Evolutionary conservation across 768 basidiomycete species (phyloP).

Genomic region (Trametes cingulata): DNA sequence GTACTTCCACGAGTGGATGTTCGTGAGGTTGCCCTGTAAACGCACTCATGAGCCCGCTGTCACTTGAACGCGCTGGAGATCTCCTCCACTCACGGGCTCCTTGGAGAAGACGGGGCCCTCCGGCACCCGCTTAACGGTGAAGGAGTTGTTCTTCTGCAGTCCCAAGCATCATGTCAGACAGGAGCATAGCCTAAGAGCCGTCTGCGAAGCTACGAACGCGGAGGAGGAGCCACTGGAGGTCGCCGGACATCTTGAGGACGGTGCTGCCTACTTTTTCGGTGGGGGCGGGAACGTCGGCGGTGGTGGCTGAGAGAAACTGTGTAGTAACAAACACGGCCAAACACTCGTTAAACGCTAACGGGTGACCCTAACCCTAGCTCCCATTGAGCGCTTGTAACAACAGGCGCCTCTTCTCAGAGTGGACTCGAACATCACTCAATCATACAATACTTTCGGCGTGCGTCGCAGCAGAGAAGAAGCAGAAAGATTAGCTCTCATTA

Average conservation of each 20-base stretch:
- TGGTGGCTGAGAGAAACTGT: conserved; percentile 34
- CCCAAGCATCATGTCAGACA: conserved; percentile 11
- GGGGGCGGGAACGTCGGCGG: conserved; percentile 24
- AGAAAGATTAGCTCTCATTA: not conserved
- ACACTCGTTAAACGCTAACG: not conserved
- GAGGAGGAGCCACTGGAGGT: conserved; percentile 93
- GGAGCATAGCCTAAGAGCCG: not conserved
- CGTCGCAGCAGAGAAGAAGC: not conserved
- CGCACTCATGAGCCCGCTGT: conserved; percentile 18
- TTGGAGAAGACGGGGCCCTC: conserved; percentile 81
- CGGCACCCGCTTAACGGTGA: conserved; percentile 73
- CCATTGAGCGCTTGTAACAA: not conserved
- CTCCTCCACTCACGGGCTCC: conserved; percentile 78
- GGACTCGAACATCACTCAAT: too few species aligned
- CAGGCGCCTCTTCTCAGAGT: too few species aligned
- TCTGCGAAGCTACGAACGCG: conserved; percentile 56
- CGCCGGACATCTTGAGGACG: conserved; percentile 69
- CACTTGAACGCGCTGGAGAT: not conserved
- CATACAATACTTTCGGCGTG: too few species aligned
- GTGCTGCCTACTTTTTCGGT: conserved; percentile 27
- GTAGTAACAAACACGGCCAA: conserved; percentile 29
- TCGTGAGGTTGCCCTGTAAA: conserved; percentile 78
- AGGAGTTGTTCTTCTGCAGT: conserved; percentile 76
- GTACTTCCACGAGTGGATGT: conserved; percentile 90
- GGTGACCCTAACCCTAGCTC: conserved; percentile 2